Conservation (phyloP, 2,329 filamentous ascomycete genomes). For the Trichoderma sp. region DNA sequence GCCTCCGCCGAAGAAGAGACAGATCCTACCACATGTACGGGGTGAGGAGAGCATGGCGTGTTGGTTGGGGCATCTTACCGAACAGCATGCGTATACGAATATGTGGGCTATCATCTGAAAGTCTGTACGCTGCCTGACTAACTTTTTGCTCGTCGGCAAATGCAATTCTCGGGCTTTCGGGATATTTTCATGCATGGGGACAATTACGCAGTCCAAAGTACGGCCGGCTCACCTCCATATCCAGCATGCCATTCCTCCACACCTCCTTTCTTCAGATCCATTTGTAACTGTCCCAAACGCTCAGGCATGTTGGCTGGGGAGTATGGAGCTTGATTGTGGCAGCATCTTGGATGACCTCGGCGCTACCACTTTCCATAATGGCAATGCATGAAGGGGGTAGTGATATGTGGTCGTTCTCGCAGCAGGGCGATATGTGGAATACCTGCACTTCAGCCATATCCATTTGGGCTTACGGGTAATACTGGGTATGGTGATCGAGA, state of each 20-base stretch:
- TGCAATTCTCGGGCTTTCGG: not conserved
- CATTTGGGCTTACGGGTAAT: not conserved
- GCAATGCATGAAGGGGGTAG: not conserved
- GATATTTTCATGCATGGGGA: not conserved
- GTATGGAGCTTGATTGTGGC: not conserved
- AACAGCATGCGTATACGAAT: not conserved
- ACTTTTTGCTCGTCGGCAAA: not conserved
- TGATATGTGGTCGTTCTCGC: not conserved
- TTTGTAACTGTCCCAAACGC: not conserved
- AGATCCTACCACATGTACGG: not conserved
- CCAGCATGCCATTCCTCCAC: not conserved
- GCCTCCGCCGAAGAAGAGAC: not conserved
- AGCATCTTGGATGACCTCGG: not conserved
- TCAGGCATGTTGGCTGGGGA: not conserved
- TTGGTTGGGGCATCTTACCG: not conserved
- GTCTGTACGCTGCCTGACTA: not conserved
- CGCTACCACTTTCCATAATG: not conserved
- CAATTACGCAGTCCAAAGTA: not conserved
- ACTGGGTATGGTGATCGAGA: not conserved
- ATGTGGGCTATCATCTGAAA: not conserved
- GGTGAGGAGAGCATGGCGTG: not conserved
- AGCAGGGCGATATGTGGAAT: not conserved
- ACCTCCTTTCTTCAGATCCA: conserved; percentile 1
- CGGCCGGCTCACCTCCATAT: not conserved
- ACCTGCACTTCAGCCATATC: not conserved